phyloP scores from a whole-genome alignment of 192 early-diverging fungal species.

The Endogone sp. region DNA sequence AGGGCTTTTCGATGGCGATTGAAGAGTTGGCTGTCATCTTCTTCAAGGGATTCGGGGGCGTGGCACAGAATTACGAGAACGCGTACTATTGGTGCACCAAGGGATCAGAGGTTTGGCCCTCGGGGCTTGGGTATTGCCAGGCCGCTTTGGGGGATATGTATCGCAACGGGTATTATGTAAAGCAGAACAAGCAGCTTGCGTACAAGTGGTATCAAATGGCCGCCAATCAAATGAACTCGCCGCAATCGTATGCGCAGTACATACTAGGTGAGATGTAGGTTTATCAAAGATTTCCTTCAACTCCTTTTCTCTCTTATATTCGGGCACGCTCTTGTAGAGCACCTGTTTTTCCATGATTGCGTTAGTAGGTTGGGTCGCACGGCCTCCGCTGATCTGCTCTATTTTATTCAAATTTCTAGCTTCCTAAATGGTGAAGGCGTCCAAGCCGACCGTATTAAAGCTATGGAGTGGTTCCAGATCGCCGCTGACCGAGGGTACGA shows the following conservation, averaged over 20 bases:
- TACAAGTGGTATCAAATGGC: constrained; percentile 31
- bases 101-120: constrained; percentile 29
- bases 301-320: neutral
- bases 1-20: constrained; percentile 19
- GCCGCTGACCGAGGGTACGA: constrained; percentile 25
- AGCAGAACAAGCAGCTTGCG: constrained; percentile 13
- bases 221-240: constrained; percentile 28
- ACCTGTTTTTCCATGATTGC: no score
- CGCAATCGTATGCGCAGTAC: constrained; percentile 28
- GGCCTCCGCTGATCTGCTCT: no score
- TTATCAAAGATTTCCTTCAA: neutral
- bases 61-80: constrained; percentile 16
- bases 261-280: constrained; percentile 27
- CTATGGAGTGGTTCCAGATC: constrained; percentile 27
- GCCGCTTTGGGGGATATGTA: constrained; percentile 25
- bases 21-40: constrained; percentile 23
- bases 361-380: no score
- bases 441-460: constrained; percentile 19
- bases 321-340: no score
- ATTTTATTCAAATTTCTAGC: no score
- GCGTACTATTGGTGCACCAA: constrained; percentile 18
- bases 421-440: constrained; percentile 31
- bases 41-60: constrained; percentile 11
- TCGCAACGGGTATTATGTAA: constrained; percentile 21
- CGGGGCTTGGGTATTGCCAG: constrained; percentile 31